Evolutionary conservation across 371 early-diverging fungal genomes (phyloP).

Genomic region (Apophysomyces ossiformis): DNA sequence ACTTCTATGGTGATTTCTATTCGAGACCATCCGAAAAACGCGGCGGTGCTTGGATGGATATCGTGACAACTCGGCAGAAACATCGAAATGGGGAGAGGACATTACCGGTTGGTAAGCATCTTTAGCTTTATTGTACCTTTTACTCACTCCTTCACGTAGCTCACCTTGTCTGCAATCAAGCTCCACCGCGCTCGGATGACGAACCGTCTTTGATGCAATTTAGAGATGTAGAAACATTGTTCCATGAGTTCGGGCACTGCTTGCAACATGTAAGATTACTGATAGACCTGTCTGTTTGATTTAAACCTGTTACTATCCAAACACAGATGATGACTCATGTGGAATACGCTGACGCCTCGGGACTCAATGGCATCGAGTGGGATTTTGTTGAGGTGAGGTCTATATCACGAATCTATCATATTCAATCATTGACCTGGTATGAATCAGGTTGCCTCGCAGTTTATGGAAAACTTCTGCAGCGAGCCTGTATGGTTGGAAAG

Average conservation of each 20-base stretch:
- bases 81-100: constrained; percentile 46
- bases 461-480: constrained; percentile 75
- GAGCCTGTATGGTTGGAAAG: constrained; percentile 63
- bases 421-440: neutral
- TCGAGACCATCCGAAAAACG: constrained; percentile 68
- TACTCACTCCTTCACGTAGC: constrained; percentile 28
- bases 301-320: neutral
- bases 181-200: constrained; percentile 53
- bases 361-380: constrained; percentile 74
- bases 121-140: neutral
- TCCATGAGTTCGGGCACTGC: constrained; percentile 77
- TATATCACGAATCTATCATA: neutral
- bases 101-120: constrained; percentile 53
- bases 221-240: constrained; percentile 66
- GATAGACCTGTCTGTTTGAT: neutral
- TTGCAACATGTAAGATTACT: constrained; percentile 58
- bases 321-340: constrained; percentile 64
- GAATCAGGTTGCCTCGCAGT: constrained; percentile 68
- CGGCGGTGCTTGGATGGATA: constrained; percentile 80
- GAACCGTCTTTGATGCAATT: constrained; percentile 69
- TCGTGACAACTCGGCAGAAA: constrained; percentile 65
- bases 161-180: constrained; percentile 72
- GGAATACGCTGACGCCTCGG: constrained; percentile 69
- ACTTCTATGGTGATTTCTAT: constrained; percentile 74
- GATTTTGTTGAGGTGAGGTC: constrained; percentile 53